phyloP scores from a whole-genome alignment of 2,329 filamentous ascomycete species.

The Pseudogymnoascus sp. region DNA sequence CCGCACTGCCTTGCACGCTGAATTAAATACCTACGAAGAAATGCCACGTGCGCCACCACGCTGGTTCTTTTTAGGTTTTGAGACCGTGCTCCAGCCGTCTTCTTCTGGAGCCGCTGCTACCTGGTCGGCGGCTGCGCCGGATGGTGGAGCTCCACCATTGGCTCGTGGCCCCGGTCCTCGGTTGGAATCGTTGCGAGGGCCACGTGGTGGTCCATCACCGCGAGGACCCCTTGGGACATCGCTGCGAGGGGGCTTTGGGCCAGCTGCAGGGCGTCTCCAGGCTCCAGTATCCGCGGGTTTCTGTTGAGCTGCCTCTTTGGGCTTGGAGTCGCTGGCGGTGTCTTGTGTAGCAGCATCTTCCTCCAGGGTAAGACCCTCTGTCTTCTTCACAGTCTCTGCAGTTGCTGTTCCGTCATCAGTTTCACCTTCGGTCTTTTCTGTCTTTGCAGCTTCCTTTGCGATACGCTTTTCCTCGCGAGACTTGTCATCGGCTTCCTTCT shows the following conservation, averaged over 20 bases:
- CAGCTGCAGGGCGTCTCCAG: conserved; percentile 48
- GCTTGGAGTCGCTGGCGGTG: conserved; percentile 36
- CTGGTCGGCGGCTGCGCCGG: conserved; percentile 30
- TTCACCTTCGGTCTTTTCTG: conserved; percentile 29
- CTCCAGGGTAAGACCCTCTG: conserved; percentile 26
- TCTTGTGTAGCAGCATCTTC: conserved; percentile 28
- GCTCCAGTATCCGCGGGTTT: conserved; percentile 49
- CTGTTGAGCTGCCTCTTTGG: conserved; percentile 39
- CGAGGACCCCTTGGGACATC: conserved; percentile 29
- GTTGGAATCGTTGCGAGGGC: conserved; percentile 34
- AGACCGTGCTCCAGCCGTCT: conserved; percentile 58
- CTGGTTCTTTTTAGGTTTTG: conserved; percentile 29
- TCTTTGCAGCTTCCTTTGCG: conserved; percentile 49
- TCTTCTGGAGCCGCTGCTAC: conserved; percentile 37
- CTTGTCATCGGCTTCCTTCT: conserved; percentile 60
- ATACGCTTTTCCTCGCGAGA: conserved; percentile 50
- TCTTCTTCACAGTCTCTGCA: conserved; percentile 23
- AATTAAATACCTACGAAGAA: conserved; percentile 21
- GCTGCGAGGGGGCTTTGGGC: conserved; percentile 25
- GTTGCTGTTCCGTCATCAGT: conserved; percentile 13
- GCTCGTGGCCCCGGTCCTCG: conserved; percentile 24
- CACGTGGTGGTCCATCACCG: conserved; percentile 33
- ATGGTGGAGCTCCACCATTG: conserved; percentile 38
- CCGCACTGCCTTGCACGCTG: conserved; percentile 4
- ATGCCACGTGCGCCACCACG: conserved; percentile 28